Percentiles rank a stretch among this genome's conserved stretches.
Conservation (phyloP, 352 stramenopile genomes). For the Phytophthora hibernalis region DNA sequence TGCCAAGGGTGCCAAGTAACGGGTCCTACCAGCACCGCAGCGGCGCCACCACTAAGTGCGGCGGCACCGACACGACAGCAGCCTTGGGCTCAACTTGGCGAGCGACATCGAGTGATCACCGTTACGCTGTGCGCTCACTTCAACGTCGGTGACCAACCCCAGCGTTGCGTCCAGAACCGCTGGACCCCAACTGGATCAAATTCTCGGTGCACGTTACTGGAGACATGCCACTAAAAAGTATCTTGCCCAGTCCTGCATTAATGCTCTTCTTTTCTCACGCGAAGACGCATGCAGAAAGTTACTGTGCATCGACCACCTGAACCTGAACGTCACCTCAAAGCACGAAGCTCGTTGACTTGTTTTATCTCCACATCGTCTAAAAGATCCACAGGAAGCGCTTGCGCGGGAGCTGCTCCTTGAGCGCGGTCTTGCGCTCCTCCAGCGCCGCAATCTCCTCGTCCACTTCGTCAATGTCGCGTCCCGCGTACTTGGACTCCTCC, state of each 20-base stretch:
- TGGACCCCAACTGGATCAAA: slow-evolving; percentile 4
- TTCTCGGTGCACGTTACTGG: slow-evolving; percentile 6
- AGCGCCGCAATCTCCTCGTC: slow-evolving; percentile 77
- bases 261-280: too few species aligned
- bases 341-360: slow-evolving; percentile 1
- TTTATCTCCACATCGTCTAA: slow-evolving; percentile 37
- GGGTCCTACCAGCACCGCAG: neutral
- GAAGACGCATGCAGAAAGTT: neutral
- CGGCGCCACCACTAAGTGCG: too few species aligned
- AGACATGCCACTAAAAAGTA: slow-evolving; percentile 1
- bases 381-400: slow-evolving; percentile 87
- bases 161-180: too few species aligned
- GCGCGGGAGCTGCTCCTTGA: slow-evolving; percentile 75
- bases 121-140: neutral
- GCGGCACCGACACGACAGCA: neutral
- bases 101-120: neutral
- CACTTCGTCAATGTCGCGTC: slow-evolving; percentile 80
- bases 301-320: neutral
- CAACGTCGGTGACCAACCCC: too few species aligned
- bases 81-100: slow-evolving; percentile 3
- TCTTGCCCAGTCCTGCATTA: too few species aligned
- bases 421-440: slow-evolving; percentile 70
- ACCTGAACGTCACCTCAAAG: too few species aligned
- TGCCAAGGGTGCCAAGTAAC: slow-evolving; percentile 1
- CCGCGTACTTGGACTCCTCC: slow-evolving; percentile 76